These are phyloP conservation scores for Cicer yamashitae DNA, from an alignment of 306 rosid species.

Conservation along the genomic window DNA sequence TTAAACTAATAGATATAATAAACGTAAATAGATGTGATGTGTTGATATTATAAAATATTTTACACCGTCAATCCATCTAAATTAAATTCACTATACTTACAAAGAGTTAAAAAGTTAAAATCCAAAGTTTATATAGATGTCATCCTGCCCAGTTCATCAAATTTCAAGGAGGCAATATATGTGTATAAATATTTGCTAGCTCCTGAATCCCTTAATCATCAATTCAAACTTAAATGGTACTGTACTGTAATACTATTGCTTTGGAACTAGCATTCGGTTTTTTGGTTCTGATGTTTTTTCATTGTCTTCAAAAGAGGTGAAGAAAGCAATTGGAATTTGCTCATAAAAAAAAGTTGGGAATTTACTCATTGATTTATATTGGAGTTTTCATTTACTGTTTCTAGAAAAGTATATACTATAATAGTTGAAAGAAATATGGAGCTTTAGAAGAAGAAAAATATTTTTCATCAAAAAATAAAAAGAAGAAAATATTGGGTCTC, in stretches of 20 bases:
- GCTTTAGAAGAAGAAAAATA: too few species aligned
- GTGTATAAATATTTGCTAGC: background rate
- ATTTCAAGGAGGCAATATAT: background rate
- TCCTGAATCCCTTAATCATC: constrained; percentile 23
- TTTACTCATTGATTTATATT: too few species aligned
- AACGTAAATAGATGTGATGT: too few species aligned
- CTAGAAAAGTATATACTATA: too few species aligned
- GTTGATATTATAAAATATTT: too few species aligned
- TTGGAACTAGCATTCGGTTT: background rate
- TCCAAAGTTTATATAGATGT: background rate
- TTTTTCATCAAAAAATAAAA: too few species aligned
- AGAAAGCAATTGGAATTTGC: background rate
- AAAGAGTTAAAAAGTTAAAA: background rate
- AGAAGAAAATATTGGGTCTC: too few species aligned
- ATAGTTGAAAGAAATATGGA: too few species aligned
- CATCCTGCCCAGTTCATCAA: constrained; percentile 18
- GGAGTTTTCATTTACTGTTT: too few species aligned
- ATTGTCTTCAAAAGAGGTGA: background rate
- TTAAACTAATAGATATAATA: too few species aligned
- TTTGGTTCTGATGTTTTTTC: background rate
- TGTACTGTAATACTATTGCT: background rate
- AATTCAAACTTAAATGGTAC: background rate
- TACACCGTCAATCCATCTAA: too few species aligned
- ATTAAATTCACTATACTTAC: background rate
- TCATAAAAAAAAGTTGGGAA: too few species aligned